phyloP scores from a whole-genome alignment of 2,329 filamentous ascomycete species.

The Calonectria multiphialidica region DNA sequence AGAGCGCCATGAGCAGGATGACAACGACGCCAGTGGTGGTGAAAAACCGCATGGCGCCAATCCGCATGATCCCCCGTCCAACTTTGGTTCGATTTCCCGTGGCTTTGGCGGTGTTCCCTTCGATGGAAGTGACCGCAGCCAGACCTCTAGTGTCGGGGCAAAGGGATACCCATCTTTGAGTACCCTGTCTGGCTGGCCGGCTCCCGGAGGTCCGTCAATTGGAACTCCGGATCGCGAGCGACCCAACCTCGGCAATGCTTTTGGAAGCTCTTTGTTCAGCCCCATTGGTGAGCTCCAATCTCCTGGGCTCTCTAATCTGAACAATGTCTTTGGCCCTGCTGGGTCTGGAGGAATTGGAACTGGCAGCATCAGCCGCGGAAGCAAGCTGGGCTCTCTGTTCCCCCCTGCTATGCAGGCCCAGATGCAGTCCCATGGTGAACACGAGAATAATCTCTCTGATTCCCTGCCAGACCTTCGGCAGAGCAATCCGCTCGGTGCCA shows the following conservation, averaged over 20 bases:
- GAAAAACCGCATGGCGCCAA: conserved; percentile 60
- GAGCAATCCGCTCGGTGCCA: conserved; percentile 73
- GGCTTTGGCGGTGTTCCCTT: conserved; percentile 64
- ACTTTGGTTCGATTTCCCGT: conserved; percentile 67
- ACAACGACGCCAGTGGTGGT: conserved; percentile 65
- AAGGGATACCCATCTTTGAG: conserved; percentile 76
- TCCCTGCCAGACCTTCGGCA: conserved; percentile 71
- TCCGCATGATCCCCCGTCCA: conserved; percentile 54
- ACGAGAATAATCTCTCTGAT: conserved; percentile 70
- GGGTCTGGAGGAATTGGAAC: conserved; percentile 66
- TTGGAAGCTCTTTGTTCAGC: conserved; percentile 86
- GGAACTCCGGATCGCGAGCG: conserved; percentile 77
- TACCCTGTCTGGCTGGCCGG: conserved; percentile 73
- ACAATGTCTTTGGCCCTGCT: conserved; percentile 76
- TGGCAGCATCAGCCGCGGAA: conserved; percentile 79
- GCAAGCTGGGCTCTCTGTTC: conserved; percentile 89
- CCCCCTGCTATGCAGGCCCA: conserved; percentile 91
- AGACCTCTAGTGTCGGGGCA: conserved; percentile 88
- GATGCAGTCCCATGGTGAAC: conserved; percentile 78
- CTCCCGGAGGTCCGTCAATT: conserved; percentile 67
- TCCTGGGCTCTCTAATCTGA: conserved; percentile 75
- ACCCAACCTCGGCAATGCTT: conserved; percentile 66
- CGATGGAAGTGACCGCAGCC: conserved; percentile 88
- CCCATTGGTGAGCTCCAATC: conserved; percentile 84
- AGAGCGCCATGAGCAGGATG: conserved; percentile 76